Evolutionary conservation across 768 basidiomycete species (phyloP).

Genomic region (Macrolepiota fuliginosa): DNA sequence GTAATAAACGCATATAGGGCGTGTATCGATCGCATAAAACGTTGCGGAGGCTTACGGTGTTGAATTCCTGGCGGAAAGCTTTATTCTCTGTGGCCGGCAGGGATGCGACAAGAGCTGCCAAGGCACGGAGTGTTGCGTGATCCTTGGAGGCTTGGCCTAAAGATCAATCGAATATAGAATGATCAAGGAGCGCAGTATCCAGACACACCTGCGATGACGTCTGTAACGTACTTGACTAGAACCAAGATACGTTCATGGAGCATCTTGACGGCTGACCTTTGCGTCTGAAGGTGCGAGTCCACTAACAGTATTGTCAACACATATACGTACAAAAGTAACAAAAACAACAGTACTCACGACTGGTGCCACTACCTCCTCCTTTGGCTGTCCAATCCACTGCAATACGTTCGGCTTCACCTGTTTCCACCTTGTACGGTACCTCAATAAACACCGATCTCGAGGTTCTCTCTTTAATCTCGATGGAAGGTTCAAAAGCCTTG

Average conservation of each 20-base stretch:
- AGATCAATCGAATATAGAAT: neutral
- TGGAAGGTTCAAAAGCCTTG: conserved; percentile 89
- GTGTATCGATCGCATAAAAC: neutral
- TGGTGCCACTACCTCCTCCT: conserved; percentile 80
- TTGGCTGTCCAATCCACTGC: conserved; percentile 95
- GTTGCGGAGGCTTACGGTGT: conserved; percentile 55
- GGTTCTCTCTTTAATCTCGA: conserved; percentile 79
- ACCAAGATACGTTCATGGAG: conserved; percentile 86
- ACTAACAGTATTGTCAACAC: conserved; percentile 45
- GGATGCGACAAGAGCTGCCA: conserved; percentile 84
- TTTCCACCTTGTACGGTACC: conserved; percentile 86
- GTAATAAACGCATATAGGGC: neutral
- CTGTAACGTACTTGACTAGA: conserved; percentile 82
- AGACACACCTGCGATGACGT: conserved; percentile 66
- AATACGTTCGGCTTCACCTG: conserved; percentile 97
- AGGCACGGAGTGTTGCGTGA: conserved; percentile 76
- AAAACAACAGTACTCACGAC: conserved; percentile 48
- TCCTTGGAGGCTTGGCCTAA: conserved; percentile 75
- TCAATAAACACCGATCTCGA: conserved; percentile 81
- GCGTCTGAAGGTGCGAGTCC: conserved; percentile 86
- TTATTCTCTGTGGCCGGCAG: conserved; percentile 84
- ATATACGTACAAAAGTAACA: neutral
- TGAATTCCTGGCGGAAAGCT: conserved; percentile 84
- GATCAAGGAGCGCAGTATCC: neutral
- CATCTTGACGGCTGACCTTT: conserved; percentile 96